phyloP scores from a whole-genome alignment of 2,329 filamentous ascomycete genomes.

The Aspergillus aculeatus region DNA sequence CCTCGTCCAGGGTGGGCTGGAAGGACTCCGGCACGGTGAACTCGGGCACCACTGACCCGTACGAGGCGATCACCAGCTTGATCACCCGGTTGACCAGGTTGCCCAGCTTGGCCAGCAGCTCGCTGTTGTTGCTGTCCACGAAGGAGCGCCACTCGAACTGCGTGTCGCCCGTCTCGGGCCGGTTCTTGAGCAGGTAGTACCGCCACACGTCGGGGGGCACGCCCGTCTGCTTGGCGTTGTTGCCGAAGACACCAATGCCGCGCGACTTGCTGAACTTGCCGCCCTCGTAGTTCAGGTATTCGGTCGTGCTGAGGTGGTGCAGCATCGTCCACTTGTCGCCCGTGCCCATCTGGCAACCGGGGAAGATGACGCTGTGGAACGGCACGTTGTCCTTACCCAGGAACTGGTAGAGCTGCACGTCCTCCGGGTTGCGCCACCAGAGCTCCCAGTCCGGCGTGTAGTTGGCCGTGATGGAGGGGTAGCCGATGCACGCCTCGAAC shows the following conservation, averaged over 20 bases:
- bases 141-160: conserved; percentile 89
- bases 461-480: conserved; percentile 89
- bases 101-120: conserved; percentile 70
- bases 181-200: conserved; percentile 82
- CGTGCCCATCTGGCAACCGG: conserved; percentile 80
- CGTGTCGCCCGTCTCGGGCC: conserved; percentile 81
- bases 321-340: conserved; percentile 85
- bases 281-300: conserved; percentile 84
- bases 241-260: conserved; percentile 87
- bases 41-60: conserved; percentile 55
- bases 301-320: conserved; percentile 82
- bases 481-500: conserved; percentile 92
- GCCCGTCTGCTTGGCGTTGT: conserved; percentile 82
- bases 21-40: conserved; percentile 44
- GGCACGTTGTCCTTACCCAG: conserved; percentile 90
- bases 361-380: conserved; percentile 91
- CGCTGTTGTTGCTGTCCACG: conserved; percentile 81
- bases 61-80: conserved; percentile 70
- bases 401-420: conserved; percentile 90
- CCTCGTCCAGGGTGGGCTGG: conserved; percentile 40
- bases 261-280: conserved; percentile 93
- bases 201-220: conserved; percentile 86
- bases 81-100: conserved; percentile 73
- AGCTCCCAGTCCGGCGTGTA: conserved; percentile 87
- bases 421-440: conserved; percentile 89